These are phyloP conservation scores for Daldinia concentrica DNA, from an alignment of 495 filamentous ascomycete species.

Conservation along the genomic window DNA sequence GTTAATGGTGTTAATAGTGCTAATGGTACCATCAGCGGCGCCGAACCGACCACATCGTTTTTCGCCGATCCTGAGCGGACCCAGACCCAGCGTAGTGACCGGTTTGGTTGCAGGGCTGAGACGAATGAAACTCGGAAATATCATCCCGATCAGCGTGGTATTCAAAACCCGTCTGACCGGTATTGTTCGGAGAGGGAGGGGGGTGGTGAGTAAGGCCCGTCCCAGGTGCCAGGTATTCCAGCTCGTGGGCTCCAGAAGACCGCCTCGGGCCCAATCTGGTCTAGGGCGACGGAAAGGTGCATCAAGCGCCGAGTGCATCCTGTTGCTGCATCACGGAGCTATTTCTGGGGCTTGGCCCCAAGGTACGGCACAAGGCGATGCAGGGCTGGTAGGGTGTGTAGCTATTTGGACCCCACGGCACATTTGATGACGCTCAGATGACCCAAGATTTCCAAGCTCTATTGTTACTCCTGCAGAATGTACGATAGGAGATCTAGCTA, in stretches of 20 bases:
- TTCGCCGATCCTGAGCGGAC: conserved; percentile 31
- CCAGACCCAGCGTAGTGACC: conserved; percentile 22
- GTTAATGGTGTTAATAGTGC: conserved; percentile 26
- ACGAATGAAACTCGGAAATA: conserved; percentile 38
- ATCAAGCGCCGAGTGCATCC: conserved; percentile 34
- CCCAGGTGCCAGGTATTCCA: conserved; percentile 13
- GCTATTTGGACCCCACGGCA: conserved; percentile 39
- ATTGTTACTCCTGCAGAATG: conserved; percentile 33
- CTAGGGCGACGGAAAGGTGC: conserved; percentile 41
- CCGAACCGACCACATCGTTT: conserved; percentile 25
- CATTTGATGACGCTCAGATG: conserved; percentile 45
- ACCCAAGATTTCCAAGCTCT: conserved; percentile 40
- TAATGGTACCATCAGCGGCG: conserved; percentile 19
- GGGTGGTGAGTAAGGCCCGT: conserved; percentile 3
- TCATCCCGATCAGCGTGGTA: conserved; percentile 39
- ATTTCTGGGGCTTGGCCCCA: conserved; percentile 34
- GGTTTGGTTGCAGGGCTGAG: conserved; percentile 41
- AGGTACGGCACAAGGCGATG: conserved; percentile 24
- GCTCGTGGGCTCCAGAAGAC: conserved; percentile 29
- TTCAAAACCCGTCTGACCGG: conserved; percentile 37
- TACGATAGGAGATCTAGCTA: conserved; percentile 43
- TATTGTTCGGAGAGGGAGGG: conserved; percentile 20
- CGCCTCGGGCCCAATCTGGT: conserved; percentile 40
- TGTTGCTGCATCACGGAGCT: conserved; percentile 35
- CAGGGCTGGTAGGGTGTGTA: conserved; percentile 28